These are phyloP conservation scores for Phytopythium cucurbitacearum DNA, from an alignment of 352 stramenopile species.

Conservation along the genomic window DNA sequence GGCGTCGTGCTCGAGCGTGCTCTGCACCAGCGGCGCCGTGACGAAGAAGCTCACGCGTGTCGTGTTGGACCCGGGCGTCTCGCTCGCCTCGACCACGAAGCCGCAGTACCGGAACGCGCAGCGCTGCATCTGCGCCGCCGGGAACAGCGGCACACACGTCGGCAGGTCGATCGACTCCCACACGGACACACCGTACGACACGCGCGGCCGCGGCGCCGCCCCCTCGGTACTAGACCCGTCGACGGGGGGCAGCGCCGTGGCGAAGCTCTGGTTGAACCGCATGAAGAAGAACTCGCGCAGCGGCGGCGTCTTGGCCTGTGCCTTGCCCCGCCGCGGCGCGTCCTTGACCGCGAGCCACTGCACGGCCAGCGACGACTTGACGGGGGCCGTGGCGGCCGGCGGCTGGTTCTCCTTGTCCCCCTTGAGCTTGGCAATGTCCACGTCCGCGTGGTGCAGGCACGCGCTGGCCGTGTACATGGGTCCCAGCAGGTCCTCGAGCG, in stretches of 20 bases:
- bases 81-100: slow-evolving; percentile 71
- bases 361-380: slow-evolving; percentile 30
- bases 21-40: slow-evolving; percentile 31
- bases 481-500: slow-evolving; percentile 56
- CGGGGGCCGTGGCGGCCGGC: slow-evolving; percentile 7
- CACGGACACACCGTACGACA: slow-evolving; percentile 60
- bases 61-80: slow-evolving; percentile 43
- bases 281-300: slow-evolving; percentile 80
- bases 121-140: slow-evolving; percentile 40
- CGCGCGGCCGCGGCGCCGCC: slow-evolving; percentile 7
- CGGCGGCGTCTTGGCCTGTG: slow-evolving; percentile 16
- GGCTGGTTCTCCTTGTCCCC: background rate
- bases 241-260: slow-evolving; percentile 25
- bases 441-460: slow-evolving; percentile 48
- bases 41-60: slow-evolving; percentile 80
- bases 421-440: slow-evolving; percentile 11
- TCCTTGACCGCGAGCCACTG: slow-evolving; percentile 79
- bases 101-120: slow-evolving; percentile 52
- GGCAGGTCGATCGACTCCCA: slow-evolving; percentile 65
- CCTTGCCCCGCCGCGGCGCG: slow-evolving; percentile 22
- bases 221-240: slow-evolving; percentile 10
- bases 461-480: slow-evolving; percentile 49
- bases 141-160: slow-evolving; percentile 44
- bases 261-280: slow-evolving; percentile 66
- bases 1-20: slow-evolving; percentile 35